Evolutionary conservation across 2,329 filamentous ascomycete genomes (phyloP).

Genomic region (Eutypella sp.): DNA sequence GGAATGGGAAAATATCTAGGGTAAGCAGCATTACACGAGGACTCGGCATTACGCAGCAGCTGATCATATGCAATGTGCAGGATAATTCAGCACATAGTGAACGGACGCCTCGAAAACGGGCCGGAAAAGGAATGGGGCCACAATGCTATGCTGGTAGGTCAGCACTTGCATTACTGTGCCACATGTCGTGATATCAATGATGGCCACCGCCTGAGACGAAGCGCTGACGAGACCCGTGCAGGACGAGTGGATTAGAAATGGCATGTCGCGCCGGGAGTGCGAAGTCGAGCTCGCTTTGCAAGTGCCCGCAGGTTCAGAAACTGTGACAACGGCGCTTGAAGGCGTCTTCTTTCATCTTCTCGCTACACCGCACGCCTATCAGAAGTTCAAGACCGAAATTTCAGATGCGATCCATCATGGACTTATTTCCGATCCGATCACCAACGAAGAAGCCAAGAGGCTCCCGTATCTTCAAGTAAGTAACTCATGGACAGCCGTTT

Average conservation of each 20-base stretch:
- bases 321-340: constrained; percentile 16
- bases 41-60: background rate
- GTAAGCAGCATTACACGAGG: constrained; percentile 6
- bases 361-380: constrained; percentile 13
- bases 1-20: constrained; percentile 19
- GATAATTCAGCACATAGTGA: constrained; percentile 13
- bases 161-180: background rate
- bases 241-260: constrained; percentile 22
- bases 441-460: constrained; percentile 15
- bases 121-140: background rate
- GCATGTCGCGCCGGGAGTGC: constrained; percentile 18
- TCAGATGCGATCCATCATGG: constrained; percentile 9
- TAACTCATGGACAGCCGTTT: background rate
- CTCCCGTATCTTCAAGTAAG: constrained; percentile 22
- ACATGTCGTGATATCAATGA: background rate
- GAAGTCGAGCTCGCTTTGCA: constrained; percentile 20
- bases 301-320: constrained; percentile 19
- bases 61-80: constrained; percentile 7
- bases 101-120: constrained; percentile 12
- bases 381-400: constrained; percentile 16
- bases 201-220: background rate
- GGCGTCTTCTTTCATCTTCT: constrained; percentile 16
- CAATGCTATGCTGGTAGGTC: constrained; percentile 19
- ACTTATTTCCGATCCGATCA: constrained; percentile 19
- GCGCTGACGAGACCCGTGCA: constrained; percentile 2